phyloP scores from a whole-genome alignment of 1,284 basidiomycete genomes.

The Cutaneotrichosporon sp. region DNA sequence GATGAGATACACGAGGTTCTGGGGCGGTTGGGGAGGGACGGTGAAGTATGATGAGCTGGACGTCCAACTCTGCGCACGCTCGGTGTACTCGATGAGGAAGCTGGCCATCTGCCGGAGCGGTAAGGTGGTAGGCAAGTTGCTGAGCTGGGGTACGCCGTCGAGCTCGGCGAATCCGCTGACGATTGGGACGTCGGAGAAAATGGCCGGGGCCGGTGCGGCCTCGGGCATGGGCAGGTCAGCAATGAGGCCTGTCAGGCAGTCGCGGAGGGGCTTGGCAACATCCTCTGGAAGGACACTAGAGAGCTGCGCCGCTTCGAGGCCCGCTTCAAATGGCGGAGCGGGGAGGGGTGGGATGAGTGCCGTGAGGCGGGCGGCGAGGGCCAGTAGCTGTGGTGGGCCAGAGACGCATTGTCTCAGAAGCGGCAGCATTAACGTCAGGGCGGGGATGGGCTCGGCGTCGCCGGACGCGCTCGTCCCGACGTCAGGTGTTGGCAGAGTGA shows the following conservation, averaged over 20 bases:
- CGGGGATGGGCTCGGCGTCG: constrained; percentile 21
- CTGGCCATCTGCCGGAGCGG: constrained; percentile 25
- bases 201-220: constrained; percentile 4
- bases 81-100: constrained; percentile 31
- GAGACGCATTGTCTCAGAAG: constrained; percentile 34
- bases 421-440: constrained; percentile 39
- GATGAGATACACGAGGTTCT: constrained; percentile 20
- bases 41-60: constrained; percentile 9
- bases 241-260: constrained; percentile 43
- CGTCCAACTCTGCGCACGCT: constrained; percentile 22
- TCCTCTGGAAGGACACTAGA: constrained; percentile 37
- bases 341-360: constrained; percentile 39
- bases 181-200: constrained; percentile 8
- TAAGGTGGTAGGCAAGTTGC: constrained; percentile 11
- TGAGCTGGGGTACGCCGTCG: not conserved
- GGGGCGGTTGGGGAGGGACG: constrained; percentile 18
- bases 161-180: constrained; percentile 13
- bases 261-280: constrained; percentile 35
- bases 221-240: constrained; percentile 35
- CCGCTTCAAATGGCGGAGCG: constrained; percentile 45
- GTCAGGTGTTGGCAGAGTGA: constrained; percentile 25
- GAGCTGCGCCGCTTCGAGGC: constrained; percentile 43
- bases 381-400: constrained; percentile 20
- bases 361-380: constrained; percentile 32
- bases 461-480: constrained; percentile 31